Percentiles rank a stretch among this genome's conserved stretches.
Evolutionary conservation across 1,284 basidiomycete species (phyloP).

Genomic region (Apiotrichum montevideense): DNA sequence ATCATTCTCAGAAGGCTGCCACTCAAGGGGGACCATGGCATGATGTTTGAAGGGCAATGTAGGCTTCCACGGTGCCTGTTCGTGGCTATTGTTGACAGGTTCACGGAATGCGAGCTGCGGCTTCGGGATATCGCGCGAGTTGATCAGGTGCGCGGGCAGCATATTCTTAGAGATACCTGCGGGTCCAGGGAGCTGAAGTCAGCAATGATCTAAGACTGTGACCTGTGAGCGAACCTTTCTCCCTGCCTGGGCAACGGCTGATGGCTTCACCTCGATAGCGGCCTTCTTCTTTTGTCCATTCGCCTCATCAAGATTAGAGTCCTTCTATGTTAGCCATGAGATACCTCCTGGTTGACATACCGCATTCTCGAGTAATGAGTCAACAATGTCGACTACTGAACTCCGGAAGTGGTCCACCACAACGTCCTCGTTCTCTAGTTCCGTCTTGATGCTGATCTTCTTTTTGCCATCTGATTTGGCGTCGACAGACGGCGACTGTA

Average conservation of each 20-base stretch:
- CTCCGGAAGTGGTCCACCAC: conserved; percentile 72
- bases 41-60: conserved; percentile 61
- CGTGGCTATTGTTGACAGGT: conserved; percentile 55
- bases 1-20: conserved; percentile 15
- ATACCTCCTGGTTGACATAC: conserved; percentile 49
- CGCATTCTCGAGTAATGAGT: conserved; percentile 75
- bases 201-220: background rate
- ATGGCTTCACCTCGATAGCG: conserved; percentile 34
- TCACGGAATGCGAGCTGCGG: conserved; percentile 68
- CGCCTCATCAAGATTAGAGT: conserved; percentile 72
- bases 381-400: conserved; percentile 70
- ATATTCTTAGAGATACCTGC: background rate
- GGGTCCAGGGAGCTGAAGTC: conserved; percentile 31
- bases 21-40: conserved; percentile 66
- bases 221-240: conserved; percentile 1
- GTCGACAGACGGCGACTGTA: conserved; percentile 30
- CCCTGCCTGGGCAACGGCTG: conserved; percentile 22
- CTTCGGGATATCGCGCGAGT: conserved; percentile 65
- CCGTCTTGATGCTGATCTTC: conserved; percentile 16
- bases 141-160: conserved; percentile 52
- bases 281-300: conserved; percentile 63
- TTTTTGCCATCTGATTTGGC: conserved; percentile 47
- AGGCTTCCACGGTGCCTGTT: conserved; percentile 56
- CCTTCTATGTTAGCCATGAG: conserved; percentile 48
- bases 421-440: conserved; percentile 63